These are phyloP conservation scores for Acmispon strigosus DNA, from an alignment of 306 rosid genomes.

Conservation along the genomic window DNA sequence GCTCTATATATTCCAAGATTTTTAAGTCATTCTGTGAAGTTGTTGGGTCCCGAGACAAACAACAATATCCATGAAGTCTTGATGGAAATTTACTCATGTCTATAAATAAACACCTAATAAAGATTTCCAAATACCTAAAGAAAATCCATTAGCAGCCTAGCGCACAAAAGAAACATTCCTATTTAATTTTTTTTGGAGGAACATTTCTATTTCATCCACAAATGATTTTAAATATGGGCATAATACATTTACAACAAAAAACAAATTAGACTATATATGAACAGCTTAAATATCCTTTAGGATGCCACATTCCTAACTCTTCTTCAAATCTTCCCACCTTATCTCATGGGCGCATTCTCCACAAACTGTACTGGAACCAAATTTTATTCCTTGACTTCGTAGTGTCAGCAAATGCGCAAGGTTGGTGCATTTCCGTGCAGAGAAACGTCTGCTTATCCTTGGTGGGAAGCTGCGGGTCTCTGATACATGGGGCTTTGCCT, in stretches of 20 bases:
- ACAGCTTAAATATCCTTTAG: conserved; percentile 26
- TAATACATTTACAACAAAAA: conserved; percentile 4
- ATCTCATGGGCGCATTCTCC: conserved; percentile 93
- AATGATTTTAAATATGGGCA: background rate
- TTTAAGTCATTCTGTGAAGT: background rate
- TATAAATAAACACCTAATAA: background rate
- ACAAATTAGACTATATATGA: background rate
- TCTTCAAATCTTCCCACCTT: conserved; percentile 69
- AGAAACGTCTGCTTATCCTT: conserved; percentile 32
- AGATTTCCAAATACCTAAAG: background rate
- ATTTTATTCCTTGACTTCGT: conserved; percentile 79
- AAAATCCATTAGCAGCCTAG: background rate
- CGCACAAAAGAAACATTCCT: background rate
- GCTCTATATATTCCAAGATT: no score
- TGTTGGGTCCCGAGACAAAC: background rate
- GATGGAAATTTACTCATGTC: no score
- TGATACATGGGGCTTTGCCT: conserved; percentile 18
- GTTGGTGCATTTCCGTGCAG: conserved; percentile 71
- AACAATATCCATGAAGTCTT: background rate
- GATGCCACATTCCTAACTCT: conserved; percentile 32
- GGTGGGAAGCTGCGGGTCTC: conserved; percentile 19
- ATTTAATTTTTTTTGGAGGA: background rate
- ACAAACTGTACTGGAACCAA: conserved; percentile 70
- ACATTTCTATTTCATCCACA: conserved; percentile 13
- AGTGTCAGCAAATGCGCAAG: conserved; percentile 83